Conservation (phyloP, 2,329 filamentous ascomycete species). For the Epichloe gansuensis region DNA sequence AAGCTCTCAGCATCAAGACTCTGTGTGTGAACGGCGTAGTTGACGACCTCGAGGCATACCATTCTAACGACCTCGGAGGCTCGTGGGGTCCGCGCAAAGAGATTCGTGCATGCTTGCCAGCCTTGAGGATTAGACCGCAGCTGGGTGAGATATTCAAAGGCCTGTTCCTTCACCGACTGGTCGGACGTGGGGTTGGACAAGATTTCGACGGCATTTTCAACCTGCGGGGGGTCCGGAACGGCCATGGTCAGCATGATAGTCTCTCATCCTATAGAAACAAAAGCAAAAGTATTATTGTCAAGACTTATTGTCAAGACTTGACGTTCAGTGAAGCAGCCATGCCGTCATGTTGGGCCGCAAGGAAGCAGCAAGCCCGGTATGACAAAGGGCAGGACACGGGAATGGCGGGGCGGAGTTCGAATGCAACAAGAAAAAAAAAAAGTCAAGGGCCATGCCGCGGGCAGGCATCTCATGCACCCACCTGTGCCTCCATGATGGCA, state of each 20-base stretch:
- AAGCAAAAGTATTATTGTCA: not conserved
- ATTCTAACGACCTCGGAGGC: constrained; percentile 75
- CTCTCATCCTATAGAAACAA: not conserved
- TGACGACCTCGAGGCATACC: constrained; percentile 83
- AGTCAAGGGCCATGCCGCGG: not conserved
- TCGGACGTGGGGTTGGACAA: constrained; percentile 73
- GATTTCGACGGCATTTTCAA: constrained; percentile 92
- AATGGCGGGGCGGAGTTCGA: not conserved
- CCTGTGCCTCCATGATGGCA: constrained; percentile 35
- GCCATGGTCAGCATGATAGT: constrained; percentile 1
- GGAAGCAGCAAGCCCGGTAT: not conserved
- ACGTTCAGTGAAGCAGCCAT: not conserved
- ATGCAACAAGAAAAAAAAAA: not conserved
- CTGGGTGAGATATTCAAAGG: constrained; percentile 67
- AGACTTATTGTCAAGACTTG: not conserved
- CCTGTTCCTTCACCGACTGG: constrained; percentile 63
- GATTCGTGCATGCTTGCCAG: constrained; percentile 77
- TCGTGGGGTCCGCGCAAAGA: constrained; percentile 70
- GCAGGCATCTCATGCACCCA: constrained; percentile 16
- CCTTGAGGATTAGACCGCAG: constrained; percentile 70
- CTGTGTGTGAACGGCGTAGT: constrained; percentile 75
- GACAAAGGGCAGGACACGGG: not conserved
- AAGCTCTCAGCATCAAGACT: constrained; percentile 62
- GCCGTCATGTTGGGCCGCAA: not conserved
- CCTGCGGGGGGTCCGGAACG: constrained; percentile 35